Evolutionary conservation across 768 basidiomycete species (phyloP).

Genomic region (Boletus rubroflammeus): DNA sequence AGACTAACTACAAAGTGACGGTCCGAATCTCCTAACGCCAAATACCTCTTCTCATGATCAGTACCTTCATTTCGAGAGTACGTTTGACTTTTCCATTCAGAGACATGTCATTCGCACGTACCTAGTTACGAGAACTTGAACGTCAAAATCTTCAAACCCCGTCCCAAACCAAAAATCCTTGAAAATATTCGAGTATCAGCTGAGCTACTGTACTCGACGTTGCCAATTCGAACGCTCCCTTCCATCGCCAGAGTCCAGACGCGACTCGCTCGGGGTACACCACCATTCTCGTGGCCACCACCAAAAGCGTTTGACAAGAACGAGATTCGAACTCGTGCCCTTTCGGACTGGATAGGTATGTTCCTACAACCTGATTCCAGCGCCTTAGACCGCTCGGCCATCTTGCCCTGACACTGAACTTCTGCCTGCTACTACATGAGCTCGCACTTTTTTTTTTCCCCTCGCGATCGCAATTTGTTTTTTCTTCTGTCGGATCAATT

Average conservation of each 20-base stretch:
- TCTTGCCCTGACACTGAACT: slow-evolving; percentile 25
- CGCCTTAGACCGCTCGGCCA: slow-evolving; percentile 63
- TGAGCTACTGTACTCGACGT: not conserved
- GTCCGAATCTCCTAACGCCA: not conserved
- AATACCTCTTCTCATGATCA: not conserved
- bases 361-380: slow-evolving; percentile 44
- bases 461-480: no score
- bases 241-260: not conserved
- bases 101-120: not conserved
- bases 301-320: slow-evolving; percentile 30
- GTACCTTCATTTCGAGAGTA: not conserved
- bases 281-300: no score
- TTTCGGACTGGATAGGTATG: slow-evolving; percentile 24
- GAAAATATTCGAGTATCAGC: not conserved
- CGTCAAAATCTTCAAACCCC: not conserved
- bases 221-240: not conserved
- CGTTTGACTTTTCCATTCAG: not conserved
- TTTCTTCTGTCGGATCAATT: no score
- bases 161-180: not conserved
- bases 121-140: not conserved
- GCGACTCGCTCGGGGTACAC: not conserved
- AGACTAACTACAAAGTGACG: not conserved
- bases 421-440: not conserved
- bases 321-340: slow-evolving; percentile 39
- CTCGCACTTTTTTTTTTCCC: no score